phyloP scores from a whole-genome alignment of 148 eudicot species.

The Chenopodium suecicum region DNA sequence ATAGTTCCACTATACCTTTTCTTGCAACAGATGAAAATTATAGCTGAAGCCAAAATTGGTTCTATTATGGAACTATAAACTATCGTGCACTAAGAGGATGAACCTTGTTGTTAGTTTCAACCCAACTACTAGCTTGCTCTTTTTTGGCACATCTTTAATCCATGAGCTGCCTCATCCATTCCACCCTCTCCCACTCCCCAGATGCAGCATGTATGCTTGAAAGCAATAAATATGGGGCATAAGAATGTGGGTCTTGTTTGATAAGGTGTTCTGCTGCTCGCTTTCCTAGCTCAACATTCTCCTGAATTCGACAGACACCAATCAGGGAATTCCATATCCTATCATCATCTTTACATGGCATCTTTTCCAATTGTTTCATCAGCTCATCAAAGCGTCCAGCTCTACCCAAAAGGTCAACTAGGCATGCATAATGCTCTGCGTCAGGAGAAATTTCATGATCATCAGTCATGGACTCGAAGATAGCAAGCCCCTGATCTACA shows the following conservation, averaged over 20 bases:
- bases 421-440: slow-evolving; percentile 71
- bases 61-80: background rate
- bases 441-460: slow-evolving; percentile 54
- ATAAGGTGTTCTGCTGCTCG: slow-evolving; percentile 55
- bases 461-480: slow-evolving; percentile 52
- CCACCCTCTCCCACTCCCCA: slow-evolving; percentile 58
- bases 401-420: slow-evolving; percentile 67
- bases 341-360: slow-evolving; percentile 52
- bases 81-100: slow-evolving; percentile 28
- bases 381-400: slow-evolving; percentile 60
- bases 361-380: slow-evolving; percentile 51
- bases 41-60: slow-evolving; percentile 9
- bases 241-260: slow-evolving; percentile 48
- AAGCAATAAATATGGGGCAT: slow-evolving; percentile 57
- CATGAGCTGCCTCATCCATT: slow-evolving; percentile 49
- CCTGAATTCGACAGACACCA: slow-evolving; percentile 67
- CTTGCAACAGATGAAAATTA: slow-evolving; percentile 1
- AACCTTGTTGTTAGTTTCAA: slow-evolving; percentile 40
- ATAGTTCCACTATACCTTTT: slow-evolving; percentile 9
- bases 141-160: slow-evolving; percentile 44
- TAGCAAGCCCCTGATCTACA: slow-evolving; percentile 51
- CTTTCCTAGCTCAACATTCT: slow-evolving; percentile 51
- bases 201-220: slow-evolving; percentile 63
- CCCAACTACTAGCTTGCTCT: slow-evolving; percentile 60
- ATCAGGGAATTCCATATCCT: slow-evolving; percentile 64